Conservation (phyloP, 2,329 filamentous ascomycete genomes). For the Xylariaceae sp. region DNA sequence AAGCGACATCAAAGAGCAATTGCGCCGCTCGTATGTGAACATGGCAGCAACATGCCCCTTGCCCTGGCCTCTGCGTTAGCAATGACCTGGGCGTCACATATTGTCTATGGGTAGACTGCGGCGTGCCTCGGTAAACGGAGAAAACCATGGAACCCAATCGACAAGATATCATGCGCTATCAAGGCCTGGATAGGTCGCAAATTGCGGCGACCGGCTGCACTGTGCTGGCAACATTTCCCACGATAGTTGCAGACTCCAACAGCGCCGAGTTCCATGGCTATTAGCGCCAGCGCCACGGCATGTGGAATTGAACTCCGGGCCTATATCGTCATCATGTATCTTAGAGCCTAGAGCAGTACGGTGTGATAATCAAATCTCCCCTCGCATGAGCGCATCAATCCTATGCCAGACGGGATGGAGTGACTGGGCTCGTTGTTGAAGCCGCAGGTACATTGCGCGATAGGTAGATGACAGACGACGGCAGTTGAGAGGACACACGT, state of each 20-base stretch:
- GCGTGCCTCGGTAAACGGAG: constrained; percentile 3
- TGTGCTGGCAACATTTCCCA: neutral
- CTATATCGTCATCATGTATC: neutral
- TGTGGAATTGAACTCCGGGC: neutral
- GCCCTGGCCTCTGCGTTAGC: neutral
- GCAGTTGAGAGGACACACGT: neutral
- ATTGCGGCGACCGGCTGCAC: neutral
- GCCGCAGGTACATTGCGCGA: neutral
- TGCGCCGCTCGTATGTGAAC: neutral
- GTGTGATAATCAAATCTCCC: neutral
- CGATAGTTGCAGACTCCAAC: neutral
- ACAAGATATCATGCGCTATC: neutral
- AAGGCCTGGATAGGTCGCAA: neutral
- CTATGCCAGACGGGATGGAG: neutral
- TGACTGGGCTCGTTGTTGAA: neutral
- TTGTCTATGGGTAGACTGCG: constrained; percentile 5
- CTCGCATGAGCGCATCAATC: neutral
- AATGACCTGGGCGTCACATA: neutral
- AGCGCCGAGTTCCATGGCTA: neutral
- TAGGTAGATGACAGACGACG: neutral
- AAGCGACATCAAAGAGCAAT: neutral
- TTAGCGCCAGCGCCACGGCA: neutral
- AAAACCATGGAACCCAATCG: neutral
- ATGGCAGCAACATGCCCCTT: neutral
- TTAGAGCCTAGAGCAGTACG: neutral